Evolutionary conservation across 2,329 filamentous ascomycete species (phyloP), one percentile per base, ranked within the genome.

Genomic region (Diaporthe ilicicola): DNA sequence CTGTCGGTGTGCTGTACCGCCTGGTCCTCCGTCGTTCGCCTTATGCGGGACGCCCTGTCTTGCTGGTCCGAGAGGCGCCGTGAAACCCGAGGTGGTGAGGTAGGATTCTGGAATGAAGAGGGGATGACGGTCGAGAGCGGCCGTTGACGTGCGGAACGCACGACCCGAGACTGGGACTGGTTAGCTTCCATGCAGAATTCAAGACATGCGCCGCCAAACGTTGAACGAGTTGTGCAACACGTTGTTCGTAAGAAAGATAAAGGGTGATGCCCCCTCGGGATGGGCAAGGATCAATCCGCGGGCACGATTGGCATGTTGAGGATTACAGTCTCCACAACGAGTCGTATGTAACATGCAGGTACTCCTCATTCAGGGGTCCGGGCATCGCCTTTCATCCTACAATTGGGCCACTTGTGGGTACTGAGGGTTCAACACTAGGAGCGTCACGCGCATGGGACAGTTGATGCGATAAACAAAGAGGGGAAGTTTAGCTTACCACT

Each of bases 11-110:
- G 78, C 50, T 83, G 83, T 19, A 76, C 75, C 9, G 80, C 76
- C 71, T 83, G 82, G 12, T 86, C 84, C n/a, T 87, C 84, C 27
- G 76, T 77, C 19, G 76, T 67, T 34, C 78, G 75, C 79, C 84
- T 79, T 75, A 80, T 74, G 75, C 83, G 79, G 74, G 81, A 79
- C 15, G 81, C 83, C 42, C 67, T 46, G 48, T 89, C 87, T 73
- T 87, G 85, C 75, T 88, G 87, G 67, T 90, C 88, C 2, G 88
- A 90, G 48, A 90, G 81, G 29, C 88, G 87, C 46, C 88, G 85
- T 69, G 81, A 79, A 32, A 87, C 74, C 56, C 82, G 83, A 19
- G 88, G 85, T 55, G 88, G 88, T 1, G 87, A 89, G 8, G 81
- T 79, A 22, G 84, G 81, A 56, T 85, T 83, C 72, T 86, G 71